Base-by-base conservation (phyloP, 352 stramenopile species). In the Thraustochytrium striatum region DNA sequence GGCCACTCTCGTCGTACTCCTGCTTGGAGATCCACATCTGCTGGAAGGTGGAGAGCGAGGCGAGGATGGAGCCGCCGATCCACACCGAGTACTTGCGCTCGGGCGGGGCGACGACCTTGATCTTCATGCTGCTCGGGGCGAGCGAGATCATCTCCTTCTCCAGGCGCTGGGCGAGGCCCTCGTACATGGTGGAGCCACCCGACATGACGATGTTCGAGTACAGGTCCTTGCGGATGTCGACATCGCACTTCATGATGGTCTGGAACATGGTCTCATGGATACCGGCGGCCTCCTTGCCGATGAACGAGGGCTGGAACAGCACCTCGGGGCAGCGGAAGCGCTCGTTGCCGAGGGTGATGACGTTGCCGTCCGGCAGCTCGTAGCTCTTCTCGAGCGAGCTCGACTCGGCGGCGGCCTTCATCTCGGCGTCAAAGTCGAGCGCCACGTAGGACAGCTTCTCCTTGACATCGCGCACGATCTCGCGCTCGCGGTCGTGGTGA, bases 21-120 rank as follows among this genome's bases (percentile, higher is more conserved):
- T 88, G 90, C 86, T 97, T 98, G 57, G 93, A 97, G 84, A 98
- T 97, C 94, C 94, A 98, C 94, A 98, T 98, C 81, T 98, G 95
- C 86, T 98, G 95, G 88, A 99, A 99, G 30, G 92, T 98, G 58
- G 93, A 94, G 32, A 99, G 88, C 72, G 92, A 98, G 35, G 91
- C 94, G 41, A 99, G 86, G 85, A 98, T 98, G 81, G 94, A 98
- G 30, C 94, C 96, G 57, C 96, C 96, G 72, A 99, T 91, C 96
- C 96, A 99, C 61, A 91, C 94, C 38, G 90, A 95, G 85, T 96
- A 94, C 57, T 94, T 90, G 1, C 91, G 88, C 78, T 91, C 93
- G 50, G 92, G 89, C n/a, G 91, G 90, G 53, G 91, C 91, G 38
- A 94, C 91, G 41, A 96, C 94, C 69, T 92, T 92, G 82, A 96